Evolutionary conservation across 2,329 filamentous ascomycete species (phyloP).

Genomic region (Bipolaris bicolor): DNA sequence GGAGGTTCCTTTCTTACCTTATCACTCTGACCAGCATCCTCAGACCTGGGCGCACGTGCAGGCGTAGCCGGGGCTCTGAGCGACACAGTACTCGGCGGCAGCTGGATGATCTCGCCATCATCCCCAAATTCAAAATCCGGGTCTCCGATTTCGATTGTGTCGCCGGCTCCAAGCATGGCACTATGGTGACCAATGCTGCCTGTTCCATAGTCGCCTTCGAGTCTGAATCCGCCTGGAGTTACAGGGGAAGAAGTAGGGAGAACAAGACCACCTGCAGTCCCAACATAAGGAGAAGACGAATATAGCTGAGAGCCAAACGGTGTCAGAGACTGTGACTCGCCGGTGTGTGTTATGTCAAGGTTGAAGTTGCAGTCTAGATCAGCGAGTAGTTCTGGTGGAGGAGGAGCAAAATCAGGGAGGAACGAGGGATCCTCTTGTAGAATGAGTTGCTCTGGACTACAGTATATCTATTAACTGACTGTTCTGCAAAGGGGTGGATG

Average conservation of each 20-base stretch:
- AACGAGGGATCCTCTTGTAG: slow-evolving; percentile 85
- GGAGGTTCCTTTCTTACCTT: slow-evolving; percentile 53
- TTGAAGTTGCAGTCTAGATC: slow-evolving; percentile 50
- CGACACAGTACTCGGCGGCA: slow-evolving; percentile 30
- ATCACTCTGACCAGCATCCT: slow-evolving; percentile 47
- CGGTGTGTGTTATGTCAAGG: slow-evolving; percentile 42
- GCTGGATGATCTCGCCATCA: slow-evolving; percentile 64
- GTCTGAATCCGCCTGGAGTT: slow-evolving; percentile 47
- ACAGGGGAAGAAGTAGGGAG: slow-evolving; percentile 58
- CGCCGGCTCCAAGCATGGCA: slow-evolving; percentile 47
- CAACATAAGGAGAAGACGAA: slow-evolving; percentile 27
- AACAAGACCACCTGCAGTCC: slow-evolving; percentile 44
- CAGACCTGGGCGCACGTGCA: slow-evolving; percentile 23
- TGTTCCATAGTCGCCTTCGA: slow-evolving; percentile 52
- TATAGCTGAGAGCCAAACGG: slow-evolving; percentile 40
- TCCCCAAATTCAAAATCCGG: slow-evolving; percentile 66
- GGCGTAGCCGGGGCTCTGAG: slow-evolving; percentile 22
- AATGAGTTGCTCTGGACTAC: slow-evolving; percentile 75
- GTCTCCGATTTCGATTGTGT: slow-evolving; percentile 53
- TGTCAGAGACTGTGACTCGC: slow-evolving; percentile 48
- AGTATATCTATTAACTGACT: slow-evolving; percentile 10
- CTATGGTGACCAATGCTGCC: slow-evolving; percentile 40
- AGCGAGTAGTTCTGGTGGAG: slow-evolving; percentile 62
- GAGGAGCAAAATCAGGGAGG: slow-evolving; percentile 68
- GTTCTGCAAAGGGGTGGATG: background rate